These are phyloP conservation scores for Metschnikowia lachancei DNA, from an alignment of 805 yeast genomes.

Conservation along the genomic window DNA sequence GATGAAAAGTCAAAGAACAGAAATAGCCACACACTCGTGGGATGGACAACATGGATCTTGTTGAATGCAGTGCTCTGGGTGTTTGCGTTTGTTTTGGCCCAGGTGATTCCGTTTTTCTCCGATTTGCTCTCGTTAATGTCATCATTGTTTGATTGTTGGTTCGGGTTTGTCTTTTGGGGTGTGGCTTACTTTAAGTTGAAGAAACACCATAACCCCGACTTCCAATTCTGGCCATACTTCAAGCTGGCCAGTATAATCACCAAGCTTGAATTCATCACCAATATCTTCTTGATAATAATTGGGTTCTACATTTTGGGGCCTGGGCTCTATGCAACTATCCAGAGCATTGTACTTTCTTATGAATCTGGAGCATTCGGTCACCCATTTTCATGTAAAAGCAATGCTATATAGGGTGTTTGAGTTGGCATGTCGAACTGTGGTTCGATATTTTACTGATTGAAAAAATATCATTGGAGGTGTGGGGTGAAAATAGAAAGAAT, in stretches of 20 bases:
- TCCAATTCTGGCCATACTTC: conserved; percentile 26
- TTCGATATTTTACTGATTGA: too few species aligned
- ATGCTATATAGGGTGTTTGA: conserved; percentile 20
- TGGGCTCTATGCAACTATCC: conserved; percentile 54
- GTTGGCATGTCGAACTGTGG: too few species aligned
- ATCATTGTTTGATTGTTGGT: conserved; percentile 64
- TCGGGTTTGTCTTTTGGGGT: conserved; percentile 64
- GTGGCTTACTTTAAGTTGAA: conserved; percentile 51
- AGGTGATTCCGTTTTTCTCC: conserved; percentile 62
- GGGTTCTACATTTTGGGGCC: conserved; percentile 61
- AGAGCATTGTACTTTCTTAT: conserved; percentile 53
- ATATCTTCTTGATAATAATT: conserved; percentile 39
- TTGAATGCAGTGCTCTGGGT: conserved; percentile 47
- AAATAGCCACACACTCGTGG: conserved; percentile 45
- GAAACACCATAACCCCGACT: conserved; percentile 19
- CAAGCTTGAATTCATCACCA: conserved; percentile 37
- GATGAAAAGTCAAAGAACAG: conserved; percentile 42
- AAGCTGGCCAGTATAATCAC: conserved; percentile 26
- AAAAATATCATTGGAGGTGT: too few species aligned
- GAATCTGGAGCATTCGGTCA: conserved; percentile 48
- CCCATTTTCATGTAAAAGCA: conserved; percentile 51
- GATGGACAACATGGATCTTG: conserved; percentile 54
- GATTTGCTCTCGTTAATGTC: conserved; percentile 58
- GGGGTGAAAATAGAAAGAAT: too few species aligned
- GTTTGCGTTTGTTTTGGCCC: conserved; percentile 56